These are phyloP conservation scores for Sclerotinia subarctica DNA, from an alignment of 2,329 filamentous ascomycete species.

Conservation along the genomic window DNA sequence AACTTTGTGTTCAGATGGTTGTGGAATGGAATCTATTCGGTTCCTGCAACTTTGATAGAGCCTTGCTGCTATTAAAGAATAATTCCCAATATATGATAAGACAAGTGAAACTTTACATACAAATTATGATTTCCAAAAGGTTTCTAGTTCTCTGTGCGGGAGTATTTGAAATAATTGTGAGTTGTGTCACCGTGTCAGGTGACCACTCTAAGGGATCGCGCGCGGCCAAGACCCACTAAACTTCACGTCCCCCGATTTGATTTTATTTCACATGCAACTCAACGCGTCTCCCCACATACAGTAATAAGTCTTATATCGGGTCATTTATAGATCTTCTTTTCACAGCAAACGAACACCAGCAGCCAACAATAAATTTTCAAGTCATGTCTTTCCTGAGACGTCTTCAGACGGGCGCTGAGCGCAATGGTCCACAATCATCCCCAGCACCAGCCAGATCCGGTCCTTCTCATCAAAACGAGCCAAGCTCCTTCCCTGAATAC, in stretches of 20 bases:
- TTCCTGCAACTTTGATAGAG: conserved; percentile 5
- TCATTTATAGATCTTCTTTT: not conserved
- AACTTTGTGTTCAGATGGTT: not conserved
- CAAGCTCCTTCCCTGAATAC: conserved; percentile 47
- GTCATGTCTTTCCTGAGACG: conserved; percentile 30
- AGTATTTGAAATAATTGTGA: not conserved
- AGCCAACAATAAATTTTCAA: not conserved
- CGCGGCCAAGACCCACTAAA: not conserved
- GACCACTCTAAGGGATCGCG: not conserved
- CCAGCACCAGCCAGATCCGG: conserved; percentile 25
- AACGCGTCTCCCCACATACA: conserved; percentile 11
- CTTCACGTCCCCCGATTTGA: conserved; percentile 8
- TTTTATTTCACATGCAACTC: not conserved
- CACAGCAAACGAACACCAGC: not conserved
- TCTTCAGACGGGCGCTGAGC: conserved; percentile 25
- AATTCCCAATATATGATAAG: not conserved
- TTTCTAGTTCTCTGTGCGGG: not conserved
- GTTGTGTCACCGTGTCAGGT: not conserved
- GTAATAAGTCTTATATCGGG: not conserved
- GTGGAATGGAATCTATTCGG: not conserved
- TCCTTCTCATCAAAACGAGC: conserved; percentile 22
- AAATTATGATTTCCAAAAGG: not conserved
- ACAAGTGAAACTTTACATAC: not conserved
- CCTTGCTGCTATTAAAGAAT: not conserved
- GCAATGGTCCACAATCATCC: conserved; percentile 25